phyloP scores from a whole-genome alignment of 129 eudicot genomes.

The Helianthus annuus region HanXRQr2.0-SUNRISE NC_035445.2:139996077-139996576 shows the following conservation, averaged over 20 bases:
- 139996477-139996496: constrained; percentile 49
- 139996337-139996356: constrained; percentile 36
- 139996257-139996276: constrained; percentile 48
- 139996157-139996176: too few species aligned
- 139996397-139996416: constrained; percentile 22
- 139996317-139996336: constrained; percentile 39
- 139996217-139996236: constrained; percentile 59
- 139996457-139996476: constrained; percentile 24
- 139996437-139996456: constrained; percentile 39
- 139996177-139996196: too few species aligned
- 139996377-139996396: constrained; percentile 26
- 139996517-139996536: constrained; percentile 38
- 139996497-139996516: constrained; percentile 52
- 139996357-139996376: constrained; percentile 15
- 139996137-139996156: too few species aligned
- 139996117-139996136: too few species aligned
- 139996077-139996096: too few species aligned
- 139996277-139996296: constrained; percentile 55
- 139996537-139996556: constrained; percentile 33
- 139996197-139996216: constrained; percentile 67
- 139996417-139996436: constrained; percentile 33
- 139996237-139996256: constrained; percentile 80
- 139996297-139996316: constrained; percentile 62
- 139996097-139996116: too few species aligned
- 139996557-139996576: constrained; percentile 39